Evolutionary conservation across 352 stramenopile species (phyloP).

Genomic region (Blastocystis sp.): DNA sequence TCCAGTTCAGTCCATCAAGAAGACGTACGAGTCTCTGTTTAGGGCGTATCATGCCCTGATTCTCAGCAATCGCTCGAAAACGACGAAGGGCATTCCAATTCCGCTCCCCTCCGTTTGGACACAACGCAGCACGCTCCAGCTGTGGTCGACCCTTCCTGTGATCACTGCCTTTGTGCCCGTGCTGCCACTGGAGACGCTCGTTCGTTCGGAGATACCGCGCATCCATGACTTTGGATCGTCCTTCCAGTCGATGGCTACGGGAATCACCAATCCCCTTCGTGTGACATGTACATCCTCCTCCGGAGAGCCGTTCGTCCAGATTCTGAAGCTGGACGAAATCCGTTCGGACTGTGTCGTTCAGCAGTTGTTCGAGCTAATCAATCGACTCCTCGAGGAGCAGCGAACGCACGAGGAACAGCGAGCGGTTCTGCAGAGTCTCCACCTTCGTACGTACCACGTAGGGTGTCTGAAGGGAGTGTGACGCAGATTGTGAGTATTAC

Average conservation of each 20-base stretch:
- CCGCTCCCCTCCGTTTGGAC: neutral
- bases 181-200: neutral
- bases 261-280: neutral
- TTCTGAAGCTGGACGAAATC: conserved; percentile 47
- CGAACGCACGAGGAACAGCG: too few relatives aligned
- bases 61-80: neutral
- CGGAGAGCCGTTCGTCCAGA: neutral
- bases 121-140: neutral
- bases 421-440: too few relatives aligned
- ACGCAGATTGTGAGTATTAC: conserved; percentile 65
- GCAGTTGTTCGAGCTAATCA: conserved; percentile 76
- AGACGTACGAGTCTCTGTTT: conserved; percentile 8
- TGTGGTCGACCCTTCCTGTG: conserved; percentile 18
- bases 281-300: neutral
- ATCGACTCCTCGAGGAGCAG: conserved; percentile 72
- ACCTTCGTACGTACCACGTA: conserved; percentile 89
- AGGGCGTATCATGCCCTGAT: neutral
- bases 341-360: conserved; percentile 73
- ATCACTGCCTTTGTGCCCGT: conserved; percentile 4
- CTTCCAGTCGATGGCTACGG: neutral
- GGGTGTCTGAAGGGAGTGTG: neutral
- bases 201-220: neutral
- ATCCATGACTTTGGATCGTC: neutral
- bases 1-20: neutral
- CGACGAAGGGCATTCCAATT: neutral